phyloP scores from a whole-genome alignment of 176 grass and related monocot genomes.

The Raddia guianensis region DNA sequence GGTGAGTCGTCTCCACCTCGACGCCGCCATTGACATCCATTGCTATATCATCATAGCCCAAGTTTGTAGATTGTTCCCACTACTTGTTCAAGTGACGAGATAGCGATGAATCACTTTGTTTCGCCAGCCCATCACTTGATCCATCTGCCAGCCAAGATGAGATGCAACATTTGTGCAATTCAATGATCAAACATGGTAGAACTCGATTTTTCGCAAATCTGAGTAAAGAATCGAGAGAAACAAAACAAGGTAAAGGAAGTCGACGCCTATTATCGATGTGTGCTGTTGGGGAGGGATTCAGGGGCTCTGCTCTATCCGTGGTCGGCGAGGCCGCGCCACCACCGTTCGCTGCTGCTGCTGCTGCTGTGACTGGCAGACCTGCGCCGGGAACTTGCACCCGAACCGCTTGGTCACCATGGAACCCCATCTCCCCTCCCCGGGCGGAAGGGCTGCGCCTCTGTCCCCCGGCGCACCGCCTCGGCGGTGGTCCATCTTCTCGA shows the following conservation, averaged over 20 bases:
- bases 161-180: background rate
- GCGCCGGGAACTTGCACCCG: constrained; percentile 90
- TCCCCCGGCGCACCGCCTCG: constrained; percentile 21
- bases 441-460: background rate
- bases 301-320: constrained; percentile 72
- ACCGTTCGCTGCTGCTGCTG: constrained; percentile 76
- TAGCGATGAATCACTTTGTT: background rate
- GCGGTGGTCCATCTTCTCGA: constrained; percentile 82
- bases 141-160: constrained; percentile 2
- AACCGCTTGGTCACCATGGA: constrained; percentile 62
- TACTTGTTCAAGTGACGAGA: background rate
- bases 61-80: constrained; percentile 25
- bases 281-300: constrained; percentile 35
- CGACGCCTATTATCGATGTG: constrained; percentile 34
- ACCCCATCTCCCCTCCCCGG: constrained; percentile 57
- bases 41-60: background rate
- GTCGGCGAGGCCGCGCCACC: constrained; percentile 66
- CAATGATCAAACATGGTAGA: constrained; percentile 27
- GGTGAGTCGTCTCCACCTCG: constrained; percentile 49
- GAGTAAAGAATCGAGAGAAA: constrained; percentile 54
- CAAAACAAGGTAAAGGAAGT: constrained; percentile 42
- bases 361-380: constrained; percentile 90
- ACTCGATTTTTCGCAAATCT: constrained; percentile 46
- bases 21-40: background rate
- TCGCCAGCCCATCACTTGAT: background rate